Conservation (phyloP, 371 early-diverging fungal genomes). For the Choanephora cucurbitarum region DNA sequence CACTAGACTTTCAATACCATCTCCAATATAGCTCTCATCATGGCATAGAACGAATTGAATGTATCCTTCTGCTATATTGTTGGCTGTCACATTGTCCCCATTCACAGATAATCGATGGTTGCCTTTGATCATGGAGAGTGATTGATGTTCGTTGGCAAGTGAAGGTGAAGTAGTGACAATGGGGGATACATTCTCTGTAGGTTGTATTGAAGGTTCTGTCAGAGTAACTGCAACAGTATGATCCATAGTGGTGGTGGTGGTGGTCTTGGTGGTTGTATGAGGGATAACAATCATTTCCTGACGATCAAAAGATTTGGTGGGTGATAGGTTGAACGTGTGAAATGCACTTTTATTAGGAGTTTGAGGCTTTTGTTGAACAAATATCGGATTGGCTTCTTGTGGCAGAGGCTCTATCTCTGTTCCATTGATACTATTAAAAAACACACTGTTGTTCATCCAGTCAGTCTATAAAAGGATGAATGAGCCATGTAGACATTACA, state of each 20-base stretch:
- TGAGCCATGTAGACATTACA: too few relatives aligned
- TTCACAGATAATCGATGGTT: conserved; percentile 13
- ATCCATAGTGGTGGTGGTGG: background rate
- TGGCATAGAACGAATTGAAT: conserved; percentile 47
- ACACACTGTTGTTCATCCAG: conserved; percentile 20
- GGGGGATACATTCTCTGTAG: background rate
- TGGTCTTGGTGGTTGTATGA: conserved; percentile 1
- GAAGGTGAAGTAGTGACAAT: too few relatives aligned
- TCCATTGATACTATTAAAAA: conserved; percentile 12
- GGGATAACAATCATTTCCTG: too few relatives aligned
- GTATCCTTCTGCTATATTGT: conserved; percentile 48
- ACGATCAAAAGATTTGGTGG: background rate
- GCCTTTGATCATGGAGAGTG: too few relatives aligned
- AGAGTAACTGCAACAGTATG: background rate
- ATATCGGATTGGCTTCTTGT: too few relatives aligned
- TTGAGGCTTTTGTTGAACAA: background rate
- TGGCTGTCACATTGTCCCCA: conserved; percentile 39
- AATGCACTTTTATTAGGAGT: conserved; percentile 1
- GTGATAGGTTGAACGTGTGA: background rate
- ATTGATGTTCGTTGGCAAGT: too few relatives aligned
- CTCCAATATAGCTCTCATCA: conserved; percentile 39
- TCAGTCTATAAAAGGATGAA: conserved; percentile 15
- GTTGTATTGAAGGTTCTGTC: background rate
- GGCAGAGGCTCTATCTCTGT: too few relatives aligned
- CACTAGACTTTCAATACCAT: conserved; percentile 43